Base-by-base conservation (phyloP, 495 filamentous ascomycete species). In the Hypoxylon trugodes region DNA sequence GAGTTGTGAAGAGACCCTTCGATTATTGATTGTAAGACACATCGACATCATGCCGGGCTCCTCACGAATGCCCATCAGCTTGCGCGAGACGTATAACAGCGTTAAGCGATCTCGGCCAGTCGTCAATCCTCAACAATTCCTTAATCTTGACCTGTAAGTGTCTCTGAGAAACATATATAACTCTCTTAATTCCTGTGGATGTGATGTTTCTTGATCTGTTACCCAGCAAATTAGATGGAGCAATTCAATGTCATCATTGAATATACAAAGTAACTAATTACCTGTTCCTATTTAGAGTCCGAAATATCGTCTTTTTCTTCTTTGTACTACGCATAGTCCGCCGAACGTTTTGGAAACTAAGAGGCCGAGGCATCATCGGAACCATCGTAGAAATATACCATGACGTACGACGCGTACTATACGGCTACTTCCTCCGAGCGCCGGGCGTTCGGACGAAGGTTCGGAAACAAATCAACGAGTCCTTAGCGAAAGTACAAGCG, bases 321-420 rank as follows among this genome's bases (percentile, higher is more conserved):
- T 97, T 98, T 79, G 73, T 98, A 35, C 79, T 98, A 30, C 87
- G 94, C 66, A 93, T 92, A 82, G 87, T 88, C 9, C 89, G 92
- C 61, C 93, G 90, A 73, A 84, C 83, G 26, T 86, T 90, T 56
- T 86, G 91, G 72, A 90, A 93, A 59, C 80, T 99, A 65, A 90
- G 90, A 68, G 96, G 96, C 62, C 91, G 93, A 69, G 96, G 96
- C 38, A 71, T 96, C 51, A 69, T 96, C 54, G 96, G 96, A 42
- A 90, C 90, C 25, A 66, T 92, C 45, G 81, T 81, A 69, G 87
- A 92, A 73, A 73, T 87, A 50, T 96, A 92, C 80, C 78, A 78
- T 55, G 83, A 85, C 33, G 70, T 86, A 60, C 89, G 87, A 56
- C 83, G 92, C 48, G 84, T 84, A 51, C 81, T 87, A 48, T 98